Evolutionary conservation across 768 basidiomycete genomes (phyloP).

Genomic region (Auricularia cornea): DNA sequence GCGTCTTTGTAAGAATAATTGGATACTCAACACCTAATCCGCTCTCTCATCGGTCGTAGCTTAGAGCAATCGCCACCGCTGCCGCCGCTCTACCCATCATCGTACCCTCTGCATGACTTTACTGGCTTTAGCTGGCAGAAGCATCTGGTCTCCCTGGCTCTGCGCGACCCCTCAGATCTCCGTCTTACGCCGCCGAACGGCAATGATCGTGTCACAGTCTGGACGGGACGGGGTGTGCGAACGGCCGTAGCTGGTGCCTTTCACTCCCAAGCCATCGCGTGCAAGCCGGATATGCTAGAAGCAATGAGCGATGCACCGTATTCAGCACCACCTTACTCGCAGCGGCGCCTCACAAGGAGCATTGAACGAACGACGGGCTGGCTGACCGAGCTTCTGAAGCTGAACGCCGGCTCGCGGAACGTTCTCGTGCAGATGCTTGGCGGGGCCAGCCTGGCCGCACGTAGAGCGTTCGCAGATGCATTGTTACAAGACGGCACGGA

Average conservation of each 20-base stretch:
- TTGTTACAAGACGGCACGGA: constrained; percentile 45
- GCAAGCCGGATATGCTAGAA: constrained; percentile 61
- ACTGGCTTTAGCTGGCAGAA: constrained; percentile 43
- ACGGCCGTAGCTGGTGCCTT: constrained; percentile 37
- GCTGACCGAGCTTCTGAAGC: constrained; percentile 47
- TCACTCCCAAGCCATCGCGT: constrained; percentile 39
- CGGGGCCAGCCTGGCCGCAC: constrained; percentile 43
- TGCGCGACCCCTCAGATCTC: constrained; percentile 57
- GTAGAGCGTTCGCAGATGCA: constrained; percentile 51
- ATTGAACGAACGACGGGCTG: constrained; percentile 61
- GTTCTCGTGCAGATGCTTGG: constrained; percentile 69
- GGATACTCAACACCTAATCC: constrained; percentile 9
- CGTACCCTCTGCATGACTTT: constrained; percentile 53
- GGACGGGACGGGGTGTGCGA: constrained; percentile 59
- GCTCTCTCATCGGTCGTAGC: constrained; percentile 25
- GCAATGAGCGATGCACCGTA: constrained; percentile 65
- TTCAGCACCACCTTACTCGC: constrained; percentile 58
- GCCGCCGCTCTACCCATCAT: constrained; percentile 48
- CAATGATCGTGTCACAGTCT: constrained; percentile 44
- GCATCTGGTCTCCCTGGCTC: constrained; percentile 50
- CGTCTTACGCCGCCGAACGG: constrained; percentile 70
- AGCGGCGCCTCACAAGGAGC: constrained; percentile 70
- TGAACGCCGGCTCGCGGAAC: constrained; percentile 25
- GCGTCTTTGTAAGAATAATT: constrained; percentile 56
- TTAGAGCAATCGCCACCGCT: constrained; percentile 60